A percentile compares a stretch with the other conserved stretches of the same genome.
Conservation (phyloP, 192 early-diverging fungal species). For the Coemansia sp. region DNA sequence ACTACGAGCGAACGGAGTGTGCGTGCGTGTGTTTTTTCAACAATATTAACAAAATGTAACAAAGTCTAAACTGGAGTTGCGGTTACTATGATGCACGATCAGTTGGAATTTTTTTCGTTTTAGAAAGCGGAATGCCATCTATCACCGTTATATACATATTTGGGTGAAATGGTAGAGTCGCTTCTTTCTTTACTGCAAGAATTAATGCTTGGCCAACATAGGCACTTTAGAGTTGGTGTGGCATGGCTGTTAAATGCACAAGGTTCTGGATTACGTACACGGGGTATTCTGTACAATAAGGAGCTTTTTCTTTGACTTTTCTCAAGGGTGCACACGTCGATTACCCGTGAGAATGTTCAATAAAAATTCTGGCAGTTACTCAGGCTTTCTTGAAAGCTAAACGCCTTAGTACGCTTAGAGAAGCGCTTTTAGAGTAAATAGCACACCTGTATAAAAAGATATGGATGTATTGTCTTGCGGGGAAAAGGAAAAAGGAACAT, state of each 20-base stretch:
- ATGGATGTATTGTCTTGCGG: neutral
- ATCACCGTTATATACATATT: slow-evolving; percentile 1
- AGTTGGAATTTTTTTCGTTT: neutral
- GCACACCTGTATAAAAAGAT: neutral
- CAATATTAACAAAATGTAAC: neutral
- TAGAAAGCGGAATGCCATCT: neutral
- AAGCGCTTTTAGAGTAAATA: neutral
- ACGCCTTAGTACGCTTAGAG: neutral
- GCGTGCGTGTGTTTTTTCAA: neutral
- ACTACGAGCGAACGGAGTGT: neutral
- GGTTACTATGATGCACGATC: neutral
- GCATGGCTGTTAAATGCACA: neutral
- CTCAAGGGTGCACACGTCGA: neutral
- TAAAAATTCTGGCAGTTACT: neutral
- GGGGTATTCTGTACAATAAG: neutral
- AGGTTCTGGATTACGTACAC: slow-evolving; percentile 6
- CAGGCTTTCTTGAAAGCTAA: neutral
- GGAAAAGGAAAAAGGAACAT: neutral
- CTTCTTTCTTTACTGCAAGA: neutral
- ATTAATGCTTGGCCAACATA: too few species aligned
- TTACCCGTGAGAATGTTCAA: neutral
- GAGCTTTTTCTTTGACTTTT: neutral
- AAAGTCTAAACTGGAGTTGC: neutral
- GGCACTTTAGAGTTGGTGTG: too few species aligned
- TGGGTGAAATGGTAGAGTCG: neutral